phyloP scores from a whole-genome alignment of 2,329 filamentous ascomycete species.

The Corinectria fuckeliana region DNA sequence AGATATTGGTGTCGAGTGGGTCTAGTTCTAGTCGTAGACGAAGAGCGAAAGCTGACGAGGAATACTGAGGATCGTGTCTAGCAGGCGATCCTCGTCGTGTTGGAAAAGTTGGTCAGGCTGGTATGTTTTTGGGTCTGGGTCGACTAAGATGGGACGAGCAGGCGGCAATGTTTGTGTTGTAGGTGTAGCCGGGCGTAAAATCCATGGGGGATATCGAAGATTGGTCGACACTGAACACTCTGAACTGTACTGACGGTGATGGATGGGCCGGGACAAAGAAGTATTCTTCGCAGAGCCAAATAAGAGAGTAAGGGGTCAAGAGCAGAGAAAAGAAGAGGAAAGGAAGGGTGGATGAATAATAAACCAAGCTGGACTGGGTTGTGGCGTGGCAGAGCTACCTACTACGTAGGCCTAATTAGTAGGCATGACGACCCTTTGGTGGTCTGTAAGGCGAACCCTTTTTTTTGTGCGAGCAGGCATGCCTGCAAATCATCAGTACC shows the following conservation, averaged over 20 bases:
- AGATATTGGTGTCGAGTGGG: neutral
- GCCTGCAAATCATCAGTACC: neutral
- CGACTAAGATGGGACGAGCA: slow-evolving; percentile 30
- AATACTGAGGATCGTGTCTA: slow-evolving; percentile 27
- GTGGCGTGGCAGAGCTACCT: slow-evolving; percentile 13
- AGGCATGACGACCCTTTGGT: neutral
- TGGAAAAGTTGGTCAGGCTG: slow-evolving; percentile 26
- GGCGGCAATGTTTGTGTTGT: slow-evolving; percentile 26
- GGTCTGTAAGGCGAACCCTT: slow-evolving; percentile 3
- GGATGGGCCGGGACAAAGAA: slow-evolving; percentile 16
- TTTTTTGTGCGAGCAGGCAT: neutral
- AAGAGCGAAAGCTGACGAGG: slow-evolving; percentile 27
- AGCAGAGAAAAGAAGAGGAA: neutral
- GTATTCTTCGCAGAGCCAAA: slow-evolving; percentile 8
- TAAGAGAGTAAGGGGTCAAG: neutral
- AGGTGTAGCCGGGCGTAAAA: slow-evolving; percentile 34
- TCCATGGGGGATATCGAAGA: slow-evolving; percentile 34
- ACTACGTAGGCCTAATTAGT: neutral
- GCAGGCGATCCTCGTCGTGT: slow-evolving; percentile 36
- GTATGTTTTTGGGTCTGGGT: slow-evolving; percentile 31
- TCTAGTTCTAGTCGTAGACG: neutral
- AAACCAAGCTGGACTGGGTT: slow-evolving; percentile 17
- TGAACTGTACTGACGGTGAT: neutral
- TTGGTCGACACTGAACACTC: neutral
- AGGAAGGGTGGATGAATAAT: slow-evolving; percentile 17